Evolutionary conservation across 345 rosid genomes (phyloP).

Genomic region (Euclidium syriacum): DNA sequence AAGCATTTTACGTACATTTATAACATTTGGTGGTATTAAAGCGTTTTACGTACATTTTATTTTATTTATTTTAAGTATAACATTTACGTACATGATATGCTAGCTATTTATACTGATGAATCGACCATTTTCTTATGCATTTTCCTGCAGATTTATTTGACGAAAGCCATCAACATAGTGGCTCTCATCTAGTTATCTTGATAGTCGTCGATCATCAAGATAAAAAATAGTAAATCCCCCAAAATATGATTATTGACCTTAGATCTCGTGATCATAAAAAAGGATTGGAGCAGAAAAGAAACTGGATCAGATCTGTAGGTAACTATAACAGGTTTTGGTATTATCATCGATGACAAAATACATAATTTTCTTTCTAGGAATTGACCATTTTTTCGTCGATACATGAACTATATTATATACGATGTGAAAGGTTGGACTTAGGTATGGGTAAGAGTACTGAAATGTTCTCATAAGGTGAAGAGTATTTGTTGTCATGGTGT

Average conservation of each 20-base stretch:
- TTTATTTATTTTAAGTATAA: too few relatives aligned
- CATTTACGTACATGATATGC: too few relatives aligned
- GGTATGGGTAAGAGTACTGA: slow-evolving; percentile 32
- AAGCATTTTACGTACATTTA: background rate
- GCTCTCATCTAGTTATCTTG: background rate
- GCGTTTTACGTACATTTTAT: slow-evolving; percentile 5
- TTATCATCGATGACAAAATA: slow-evolving; percentile 17
- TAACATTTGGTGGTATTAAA: background rate
- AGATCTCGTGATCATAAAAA: slow-evolving; percentile 15
- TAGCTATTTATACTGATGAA: background rate
- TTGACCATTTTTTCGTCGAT: slow-evolving; percentile 21
- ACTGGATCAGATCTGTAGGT: slow-evolving; percentile 15
- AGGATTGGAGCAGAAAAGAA: slow-evolving; percentile 5
- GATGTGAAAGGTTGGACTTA: slow-evolving; percentile 30
- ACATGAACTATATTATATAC: slow-evolving; percentile 4
- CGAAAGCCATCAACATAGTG: background rate
- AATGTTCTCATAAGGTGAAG: slow-evolving; percentile 22
- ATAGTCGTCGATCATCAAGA: background rate
- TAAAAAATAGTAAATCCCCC: background rate
- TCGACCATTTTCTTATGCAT: background rate
- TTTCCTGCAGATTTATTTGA: background rate
- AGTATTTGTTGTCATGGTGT: slow-evolving; percentile 24
- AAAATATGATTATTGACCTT: background rate
- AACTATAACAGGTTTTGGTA: background rate
- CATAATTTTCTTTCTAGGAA: background rate